phyloP scores from a whole-genome alignment of 2,329 filamentous ascomycete genomes.

The Trichoderma harzianum region DNA sequence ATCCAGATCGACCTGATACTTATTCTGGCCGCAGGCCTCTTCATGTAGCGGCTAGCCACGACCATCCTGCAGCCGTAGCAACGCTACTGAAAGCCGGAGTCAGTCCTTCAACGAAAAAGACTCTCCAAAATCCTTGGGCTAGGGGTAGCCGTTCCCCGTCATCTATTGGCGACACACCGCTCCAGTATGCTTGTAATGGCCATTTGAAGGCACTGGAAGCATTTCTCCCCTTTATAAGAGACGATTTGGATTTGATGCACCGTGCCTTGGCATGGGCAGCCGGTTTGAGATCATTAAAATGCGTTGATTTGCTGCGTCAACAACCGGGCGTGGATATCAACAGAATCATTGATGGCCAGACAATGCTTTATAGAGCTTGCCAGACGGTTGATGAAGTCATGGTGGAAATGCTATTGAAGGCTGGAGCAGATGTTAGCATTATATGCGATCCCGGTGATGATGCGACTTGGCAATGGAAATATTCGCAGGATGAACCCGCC shows the following conservation, averaged over 20 bases:
- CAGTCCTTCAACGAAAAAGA: conserved; percentile 30
- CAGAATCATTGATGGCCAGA: conserved; percentile 21
- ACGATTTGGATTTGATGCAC: conserved; percentile 23
- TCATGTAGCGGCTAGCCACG: conserved; percentile 33
- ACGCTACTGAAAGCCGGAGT: conserved; percentile 36
- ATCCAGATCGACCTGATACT: conserved; percentile 24
- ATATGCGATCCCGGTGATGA: conserved; percentile 3
- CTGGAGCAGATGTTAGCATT: conserved; percentile 31
- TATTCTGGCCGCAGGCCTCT: conserved; percentile 32
- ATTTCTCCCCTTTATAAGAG: conserved; percentile 28
- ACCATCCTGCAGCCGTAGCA: conserved; percentile 28
- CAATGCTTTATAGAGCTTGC: conserved; percentile 25
- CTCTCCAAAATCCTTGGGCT: conserved; percentile 11
- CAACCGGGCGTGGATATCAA: conserved; percentile 34
- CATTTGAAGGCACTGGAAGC: conserved; percentile 27
- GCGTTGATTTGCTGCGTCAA: conserved; percentile 30
- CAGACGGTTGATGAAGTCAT: conserved; percentile 13
- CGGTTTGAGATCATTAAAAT: conserved; percentile 15
- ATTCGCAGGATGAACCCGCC: not conserved
- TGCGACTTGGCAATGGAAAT: not conserved
- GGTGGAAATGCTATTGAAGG: conserved; percentile 27
- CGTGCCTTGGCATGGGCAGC: conserved; percentile 30
- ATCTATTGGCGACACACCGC: conserved; percentile 26
- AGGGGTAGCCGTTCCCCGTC: conserved; percentile 15
- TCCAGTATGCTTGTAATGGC: conserved; percentile 32